Conservation (phyloP, 129 eudicot species). For the Helianthus tuberosus region DNA sequence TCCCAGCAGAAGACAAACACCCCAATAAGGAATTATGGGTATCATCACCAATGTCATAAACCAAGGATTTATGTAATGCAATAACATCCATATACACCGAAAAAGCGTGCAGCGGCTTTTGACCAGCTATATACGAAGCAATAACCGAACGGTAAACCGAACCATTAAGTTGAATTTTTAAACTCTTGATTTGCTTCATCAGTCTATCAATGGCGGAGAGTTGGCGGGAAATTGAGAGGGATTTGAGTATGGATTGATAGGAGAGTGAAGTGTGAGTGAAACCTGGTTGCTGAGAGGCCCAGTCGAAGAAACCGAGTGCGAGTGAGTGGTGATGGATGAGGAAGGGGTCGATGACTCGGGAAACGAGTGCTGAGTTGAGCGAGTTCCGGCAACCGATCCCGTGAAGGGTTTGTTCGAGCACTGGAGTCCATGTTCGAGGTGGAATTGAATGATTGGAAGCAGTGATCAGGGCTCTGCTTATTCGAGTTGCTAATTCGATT, state of each 20-base stretch:
- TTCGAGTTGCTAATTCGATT: conserved; percentile 44
- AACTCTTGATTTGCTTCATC: conserved; percentile 44
- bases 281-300: conserved; percentile 93
- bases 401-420: conserved; percentile 78
- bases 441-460: conserved; percentile 49
- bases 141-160: conserved; percentile 49
- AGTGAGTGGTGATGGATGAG: conserved; percentile 80
- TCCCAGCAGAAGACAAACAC: conserved; percentile 50
- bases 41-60: conserved; percentile 45
- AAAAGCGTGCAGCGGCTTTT: conserved; percentile 53
- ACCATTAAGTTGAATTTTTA: conserved; percentile 40
- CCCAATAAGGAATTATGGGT: conserved; percentile 65
- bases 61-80: not conserved
- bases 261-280: conserved; percentile 65
- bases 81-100: conserved; percentile 41
- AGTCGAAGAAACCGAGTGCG: conserved; percentile 85
- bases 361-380: conserved; percentile 62
- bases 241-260: conserved; percentile 69
- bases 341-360: conserved; percentile 80
- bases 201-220: conserved; percentile 53
- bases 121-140: conserved; percentile 38
- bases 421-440: conserved; percentile 56
- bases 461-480: conserved; percentile 67
- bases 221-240: conserved; percentile 74
- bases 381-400: conserved; percentile 63